Base-by-base conservation (phyloP, 2,329 filamentous ascomycete genomes). In the Ophiostoma sp. region DNA sequence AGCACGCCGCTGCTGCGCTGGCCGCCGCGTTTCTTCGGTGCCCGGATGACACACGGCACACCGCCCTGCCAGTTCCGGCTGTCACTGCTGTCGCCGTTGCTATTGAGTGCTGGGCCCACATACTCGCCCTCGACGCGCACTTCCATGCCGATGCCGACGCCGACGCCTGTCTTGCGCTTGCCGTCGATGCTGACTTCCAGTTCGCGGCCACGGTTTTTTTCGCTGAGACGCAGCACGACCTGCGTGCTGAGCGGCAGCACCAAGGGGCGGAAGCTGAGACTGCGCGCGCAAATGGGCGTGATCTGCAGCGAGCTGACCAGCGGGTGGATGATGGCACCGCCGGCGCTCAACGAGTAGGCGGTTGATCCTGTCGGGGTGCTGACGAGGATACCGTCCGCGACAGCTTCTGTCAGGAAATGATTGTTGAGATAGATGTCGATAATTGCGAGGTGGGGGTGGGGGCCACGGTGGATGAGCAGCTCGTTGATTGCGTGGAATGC, bases 291-390 rank as follows among this genome's bases (percentile, higher is more conserved):
- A 75, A 99, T 97, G 38, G 95, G 93, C 0, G 95, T 99, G 68
- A 99, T 85, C 40, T 97, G 86, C 14, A 98, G 84, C 1, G 91
- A 92, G 49, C 91, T 89, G 2, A 98, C 94, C 1, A 97, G 84
- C 0, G 95, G 95, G 76, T 99, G 95, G 55, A 98, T 91, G 73
- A 99, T 98, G 73, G 89, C 91, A 0, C 95, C 95, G 3, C 95
- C 95, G 2, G 90, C 91, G 72, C 90, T 95, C n/a, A 99, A 84
- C 69, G 90, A 95, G 80, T 99, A 99, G 0, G 95, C 95, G 0
- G 95, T 99, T 55, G 91, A 96, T 2, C 95, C 95, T 0, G 95
- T 99, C 0, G 95, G 95, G 0, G 94, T 97, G 71, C 90, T 93
- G 69, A 98, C 88, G 62, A 98, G 89, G 77, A 99, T 96, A 66